Conservation (phyloP, 2,329 filamentous ascomycete genomes). For the Apiospora malaysiana region DNA sequence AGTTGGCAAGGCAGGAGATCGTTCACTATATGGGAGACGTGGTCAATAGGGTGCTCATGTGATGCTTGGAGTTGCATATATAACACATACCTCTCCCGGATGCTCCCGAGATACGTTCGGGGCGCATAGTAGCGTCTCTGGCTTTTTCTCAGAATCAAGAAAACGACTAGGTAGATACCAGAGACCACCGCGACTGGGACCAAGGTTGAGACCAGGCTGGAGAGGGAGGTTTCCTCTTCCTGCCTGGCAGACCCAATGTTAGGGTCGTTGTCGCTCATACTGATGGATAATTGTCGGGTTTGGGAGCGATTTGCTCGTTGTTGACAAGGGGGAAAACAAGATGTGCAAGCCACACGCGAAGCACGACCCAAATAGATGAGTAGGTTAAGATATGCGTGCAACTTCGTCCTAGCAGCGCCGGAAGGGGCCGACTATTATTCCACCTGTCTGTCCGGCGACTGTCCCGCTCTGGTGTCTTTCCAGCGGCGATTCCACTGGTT, state of each 20-base stretch:
- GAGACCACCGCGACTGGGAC: constrained; percentile 46
- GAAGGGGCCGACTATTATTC: background rate
- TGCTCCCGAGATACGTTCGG: constrained; percentile 54
- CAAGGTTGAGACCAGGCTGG: constrained; percentile 48
- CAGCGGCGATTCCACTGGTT: background rate
- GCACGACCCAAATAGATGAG: background rate
- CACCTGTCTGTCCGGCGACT: background rate
- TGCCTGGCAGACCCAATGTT: constrained; percentile 24
- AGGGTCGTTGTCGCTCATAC: constrained; percentile 33
- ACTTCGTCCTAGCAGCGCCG: constrained; percentile 2
- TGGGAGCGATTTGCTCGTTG: background rate
- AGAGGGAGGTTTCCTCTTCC: background rate
- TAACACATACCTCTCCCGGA: constrained; percentile 46
- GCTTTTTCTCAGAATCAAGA: constrained; percentile 51
- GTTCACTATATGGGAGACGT: constrained; percentile 49
- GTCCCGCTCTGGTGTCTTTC: background rate
- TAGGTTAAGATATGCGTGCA: background rate
- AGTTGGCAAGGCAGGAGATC: constrained; percentile 62
- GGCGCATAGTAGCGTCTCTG: constrained; percentile 56
- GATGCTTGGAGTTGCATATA: background rate
- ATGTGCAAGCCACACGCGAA: constrained; percentile 2
- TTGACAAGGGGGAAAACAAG: background rate
- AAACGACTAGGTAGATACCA: constrained; percentile 49
- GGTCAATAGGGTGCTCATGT: constrained; percentile 27
- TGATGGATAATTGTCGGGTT: constrained; percentile 25